phyloP scores from a whole-genome alignment of 208 protist species.

The Leishmania guyanensis region DNA sequence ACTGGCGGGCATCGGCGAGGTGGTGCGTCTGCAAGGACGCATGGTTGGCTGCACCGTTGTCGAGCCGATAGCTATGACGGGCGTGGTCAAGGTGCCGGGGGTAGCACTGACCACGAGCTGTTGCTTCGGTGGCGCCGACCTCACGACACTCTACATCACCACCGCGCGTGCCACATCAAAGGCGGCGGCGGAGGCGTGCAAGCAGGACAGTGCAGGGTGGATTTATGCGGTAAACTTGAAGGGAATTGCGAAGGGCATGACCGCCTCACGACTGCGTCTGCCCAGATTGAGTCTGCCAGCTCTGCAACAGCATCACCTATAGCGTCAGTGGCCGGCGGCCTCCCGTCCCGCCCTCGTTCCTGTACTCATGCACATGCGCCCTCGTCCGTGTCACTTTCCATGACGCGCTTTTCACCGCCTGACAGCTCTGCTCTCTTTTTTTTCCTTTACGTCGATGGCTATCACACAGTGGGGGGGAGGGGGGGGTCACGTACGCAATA shows the following conservation, averaged over 20 bases:
- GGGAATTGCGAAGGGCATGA: slow-evolving; percentile 30
- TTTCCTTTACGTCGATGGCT: not conserved
- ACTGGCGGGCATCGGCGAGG: slow-evolving; percentile 27
- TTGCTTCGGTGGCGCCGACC: slow-evolving; percentile 33
- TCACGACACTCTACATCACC: slow-evolving; percentile 37
- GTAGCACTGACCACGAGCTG: slow-evolving; percentile 30
- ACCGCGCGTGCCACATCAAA: slow-evolving; percentile 28
- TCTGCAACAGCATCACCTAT: not conserved
- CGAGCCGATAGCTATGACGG: slow-evolving; percentile 13
- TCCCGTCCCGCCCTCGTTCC: not conserved
- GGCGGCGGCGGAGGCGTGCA: slow-evolving; percentile 22
- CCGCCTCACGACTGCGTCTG: slow-evolving; percentile 11
- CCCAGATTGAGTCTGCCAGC: not conserved
- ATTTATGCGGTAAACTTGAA: slow-evolving; percentile 33
- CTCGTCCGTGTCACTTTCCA: no score
- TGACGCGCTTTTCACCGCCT: no score
- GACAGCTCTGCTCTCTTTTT: no score
- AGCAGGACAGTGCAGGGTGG: slow-evolving; percentile 20
- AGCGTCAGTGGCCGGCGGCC: not conserved
- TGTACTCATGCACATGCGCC: not conserved
- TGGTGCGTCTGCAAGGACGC: slow-evolving; percentile 28
- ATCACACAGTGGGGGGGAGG: not conserved
- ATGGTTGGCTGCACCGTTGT: not conserved
- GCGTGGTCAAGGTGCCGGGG: slow-evolving; percentile 22
- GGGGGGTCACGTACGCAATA: not conserved